Evolutionary conservation across 148 eudicot genomes (phyloP).

Genomic region (Suaeda aralocaspica): DNA sequence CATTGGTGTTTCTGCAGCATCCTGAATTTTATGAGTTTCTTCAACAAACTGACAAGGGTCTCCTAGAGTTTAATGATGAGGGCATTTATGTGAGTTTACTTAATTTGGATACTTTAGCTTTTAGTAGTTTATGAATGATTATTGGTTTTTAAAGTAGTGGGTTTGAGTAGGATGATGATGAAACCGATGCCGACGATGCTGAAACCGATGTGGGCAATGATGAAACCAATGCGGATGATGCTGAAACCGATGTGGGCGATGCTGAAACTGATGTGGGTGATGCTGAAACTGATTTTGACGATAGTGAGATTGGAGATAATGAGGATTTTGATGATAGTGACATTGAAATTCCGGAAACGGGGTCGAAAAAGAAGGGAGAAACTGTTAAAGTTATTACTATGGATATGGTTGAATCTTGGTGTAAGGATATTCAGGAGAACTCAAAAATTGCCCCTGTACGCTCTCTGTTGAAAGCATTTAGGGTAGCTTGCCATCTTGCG

Average conservation of each 20-base stretch:
- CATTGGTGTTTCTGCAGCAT: slow-evolving; percentile 46
- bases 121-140: not conserved
- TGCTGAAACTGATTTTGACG: slow-evolving; percentile 16
- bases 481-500: slow-evolving; percentile 90
- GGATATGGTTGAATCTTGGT: slow-evolving; percentile 92
- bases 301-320: slow-evolving; percentile 25
- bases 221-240: not conserved
- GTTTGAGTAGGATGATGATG: slow-evolving; percentile 17
- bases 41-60: slow-evolving; percentile 78
- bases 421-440: slow-evolving; percentile 45
- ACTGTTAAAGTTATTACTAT: slow-evolving; percentile 53
- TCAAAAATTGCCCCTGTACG: slow-evolving; percentile 66
- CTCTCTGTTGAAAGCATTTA: slow-evolving; percentile 73
- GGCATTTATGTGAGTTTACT: slow-evolving; percentile 64
- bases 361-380: slow-evolving; percentile 38
- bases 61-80: slow-evolving; percentile 75
- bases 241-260: not conserved
- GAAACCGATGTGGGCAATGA: slow-evolving; percentile 4
- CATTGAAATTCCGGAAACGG: slow-evolving; percentile 21
- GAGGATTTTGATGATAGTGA: slow-evolving; percentile 50
- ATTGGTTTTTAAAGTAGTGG: not conserved
- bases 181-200: slow-evolving; percentile 10
- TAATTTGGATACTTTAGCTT: slow-evolving; percentile 5
- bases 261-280: slow-evolving; percentile 24
- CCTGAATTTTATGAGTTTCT: slow-evolving; percentile 84